Percentiles rank a stretch among this genome's conserved stretches.
phyloP scores from a whole-genome alignment of 2,329 filamentous ascomycete species.

The Monilinia vaccinii-corymbosi region DNA sequence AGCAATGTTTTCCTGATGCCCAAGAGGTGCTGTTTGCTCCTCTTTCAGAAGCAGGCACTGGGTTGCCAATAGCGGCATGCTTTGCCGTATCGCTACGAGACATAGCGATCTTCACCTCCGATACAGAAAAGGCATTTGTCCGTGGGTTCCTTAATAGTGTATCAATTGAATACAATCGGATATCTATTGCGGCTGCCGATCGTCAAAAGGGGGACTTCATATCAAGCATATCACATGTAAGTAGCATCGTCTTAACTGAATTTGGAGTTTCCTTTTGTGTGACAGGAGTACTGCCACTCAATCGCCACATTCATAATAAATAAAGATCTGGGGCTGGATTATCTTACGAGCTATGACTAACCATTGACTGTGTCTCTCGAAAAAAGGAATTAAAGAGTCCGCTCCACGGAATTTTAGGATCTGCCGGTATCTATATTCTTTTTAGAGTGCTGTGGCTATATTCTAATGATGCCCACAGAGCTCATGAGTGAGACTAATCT shows the following conservation, averaged over 20 bases:
- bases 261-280: neutral
- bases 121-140: slow-evolving; percentile 28
- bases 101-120: slow-evolving; percentile 23
- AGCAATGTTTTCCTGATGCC: slow-evolving; percentile 26
- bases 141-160: slow-evolving; percentile 31
- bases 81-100: slow-evolving; percentile 28
- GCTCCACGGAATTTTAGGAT: slow-evolving; percentile 47
- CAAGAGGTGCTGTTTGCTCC: slow-evolving; percentile 32
- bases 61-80: slow-evolving; percentile 30
- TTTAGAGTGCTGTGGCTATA: neutral
- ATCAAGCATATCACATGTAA: slow-evolving; percentile 44
- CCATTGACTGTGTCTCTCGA: neutral
- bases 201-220: slow-evolving; percentile 46
- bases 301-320: neutral
- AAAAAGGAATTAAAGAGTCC: slow-evolving; percentile 44
- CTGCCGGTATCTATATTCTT: slow-evolving; percentile 30
- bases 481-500: neutral
- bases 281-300: neutral
- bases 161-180: slow-evolving; percentile 24
- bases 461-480: neutral
- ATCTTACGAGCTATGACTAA: neutral
- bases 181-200: slow-evolving; percentile 38
- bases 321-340: neutral
- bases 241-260: neutral
- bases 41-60: slow-evolving; percentile 32